Base-by-base conservation (phyloP, 2,329 filamentous ascomycete genomes). In the Aspergillus clavatus region DNA sequence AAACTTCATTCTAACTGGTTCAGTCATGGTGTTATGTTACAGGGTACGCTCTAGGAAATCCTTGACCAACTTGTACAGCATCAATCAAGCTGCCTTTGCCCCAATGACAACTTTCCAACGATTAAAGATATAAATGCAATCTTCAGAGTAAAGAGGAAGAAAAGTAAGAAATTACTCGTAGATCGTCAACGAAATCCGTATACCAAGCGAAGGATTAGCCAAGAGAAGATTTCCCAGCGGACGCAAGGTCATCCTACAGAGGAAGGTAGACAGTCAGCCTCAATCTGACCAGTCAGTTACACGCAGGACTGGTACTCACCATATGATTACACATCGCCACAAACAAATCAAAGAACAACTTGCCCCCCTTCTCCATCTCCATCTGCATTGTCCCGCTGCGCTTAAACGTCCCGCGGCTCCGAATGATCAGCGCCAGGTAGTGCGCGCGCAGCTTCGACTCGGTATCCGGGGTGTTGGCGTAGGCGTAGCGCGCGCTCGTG, bases 321-420 rank as follows among this genome's bases (percentile, higher is more conserved):
- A 95, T 86, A 63, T 95, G 88, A 65, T 95, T 95, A 70, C 87
- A 89, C 70, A 95, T 81, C 14, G 90, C 89, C 40, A 95, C 90
- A 65, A 95, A 96, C 36, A 95, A 75, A 63, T 95, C 90, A 64
- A 95, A 96, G 73, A 95, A 95, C 47, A 95, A 75, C 61, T 86
- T 86, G 43, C 88, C 88, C 22, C 90, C 90, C 50, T 82, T 81
- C 66, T 86, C 86, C 89, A 96, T 95, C 72, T 95, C 89, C 56
- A 87, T 81, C 71, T 95, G 90, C 89, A 95, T 95, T 3, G 89
- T 95, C 43, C 89, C 89, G 68, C 89, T 95, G 44, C 88, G 79
- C 76, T 95, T 95, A 72, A 96, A 95, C 2, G 88, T 95, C 62
- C 81, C 80, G 55, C 90, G 81, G 58, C 85, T 88, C 54, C 89